Percentiles rank a stretch among this genome's conserved stretches.
Evolutionary conservation across 2,329 filamentous ascomycete genomes (phyloP).

Genomic region (Xylariales sp.): DNA sequence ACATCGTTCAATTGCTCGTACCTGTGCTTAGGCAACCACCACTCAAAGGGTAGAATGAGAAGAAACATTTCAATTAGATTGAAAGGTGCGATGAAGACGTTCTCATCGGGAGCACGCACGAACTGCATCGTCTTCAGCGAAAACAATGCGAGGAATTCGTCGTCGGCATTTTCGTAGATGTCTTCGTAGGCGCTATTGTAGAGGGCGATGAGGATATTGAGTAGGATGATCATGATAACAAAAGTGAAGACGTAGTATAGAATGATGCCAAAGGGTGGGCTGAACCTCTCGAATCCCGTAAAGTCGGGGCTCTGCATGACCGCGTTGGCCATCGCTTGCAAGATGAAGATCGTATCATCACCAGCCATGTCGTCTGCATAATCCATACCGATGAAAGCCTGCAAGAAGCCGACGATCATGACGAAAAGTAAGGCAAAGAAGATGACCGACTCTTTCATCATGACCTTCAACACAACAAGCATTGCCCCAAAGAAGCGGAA

Average conservation of each 20-base stretch:
- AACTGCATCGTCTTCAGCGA: slow-evolving; percentile 95
- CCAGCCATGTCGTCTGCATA: slow-evolving; percentile 68
- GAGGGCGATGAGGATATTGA: slow-evolving; percentile 94
- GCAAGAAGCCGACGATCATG: slow-evolving; percentile 81
- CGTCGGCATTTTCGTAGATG: slow-evolving; percentile 87
- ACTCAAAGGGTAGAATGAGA: slow-evolving; percentile 79
- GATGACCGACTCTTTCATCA: slow-evolving; percentile 91
- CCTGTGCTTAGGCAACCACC: slow-evolving; percentile 75
- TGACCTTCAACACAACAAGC: slow-evolving; percentile 92
- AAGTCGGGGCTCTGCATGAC: slow-evolving; percentile 93
- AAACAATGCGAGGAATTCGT: slow-evolving; percentile 93
- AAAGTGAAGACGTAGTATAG: slow-evolving; percentile 98
- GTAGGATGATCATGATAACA: slow-evolving; percentile 81
- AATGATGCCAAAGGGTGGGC: slow-evolving; percentile 86
- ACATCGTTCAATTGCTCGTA: slow-evolving; percentile 85
- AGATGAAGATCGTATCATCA: slow-evolving; percentile 67
- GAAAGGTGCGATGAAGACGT: slow-evolving; percentile 94
- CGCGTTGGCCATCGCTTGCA: slow-evolving; percentile 80
- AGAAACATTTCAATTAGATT: slow-evolving; percentile 86
- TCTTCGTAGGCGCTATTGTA: slow-evolving; percentile 97
- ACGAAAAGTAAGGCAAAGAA: slow-evolving; percentile 90
- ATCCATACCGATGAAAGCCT: slow-evolving; percentile 91
- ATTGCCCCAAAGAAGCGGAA: slow-evolving; percentile 97
- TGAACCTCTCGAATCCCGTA: slow-evolving; percentile 80
- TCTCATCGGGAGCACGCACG: slow-evolving; percentile 93